A percentile compares a stretch with the other conserved stretches of the same genome.
Conservation (phyloP, 495 filamentous ascomycete genomes). For the Sabuloglossum arenarium region DNA sequence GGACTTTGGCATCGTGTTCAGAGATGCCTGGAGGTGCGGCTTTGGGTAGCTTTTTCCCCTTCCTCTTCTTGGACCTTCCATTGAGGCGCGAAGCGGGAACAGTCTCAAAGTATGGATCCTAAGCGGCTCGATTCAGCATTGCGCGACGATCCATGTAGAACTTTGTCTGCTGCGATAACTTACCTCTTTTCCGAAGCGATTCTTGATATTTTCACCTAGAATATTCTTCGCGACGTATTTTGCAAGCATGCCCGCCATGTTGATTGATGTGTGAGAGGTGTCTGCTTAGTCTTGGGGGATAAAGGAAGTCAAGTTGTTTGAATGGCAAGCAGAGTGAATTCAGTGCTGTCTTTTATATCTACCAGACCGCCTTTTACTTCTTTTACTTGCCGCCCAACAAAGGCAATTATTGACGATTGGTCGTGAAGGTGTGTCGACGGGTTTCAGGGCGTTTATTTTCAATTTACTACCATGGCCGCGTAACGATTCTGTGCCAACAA, state of each 20-base stretch:
- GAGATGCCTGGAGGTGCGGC: constrained; percentile 53
- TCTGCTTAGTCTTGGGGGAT: background rate
- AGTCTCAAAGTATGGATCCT: constrained; percentile 57
- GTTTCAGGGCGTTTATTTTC: background rate
- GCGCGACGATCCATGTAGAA: background rate
- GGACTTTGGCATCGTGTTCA: constrained; percentile 52
- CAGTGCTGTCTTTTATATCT: background rate
- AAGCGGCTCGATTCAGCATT: background rate
- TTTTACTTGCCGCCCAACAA: background rate
- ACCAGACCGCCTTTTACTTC: background rate
- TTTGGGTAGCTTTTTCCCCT: constrained; percentile 46
- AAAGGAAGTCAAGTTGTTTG: background rate
- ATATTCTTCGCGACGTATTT: constrained; percentile 36
- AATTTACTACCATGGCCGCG: background rate
- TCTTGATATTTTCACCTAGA: constrained; percentile 39
- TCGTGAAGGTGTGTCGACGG: background rate
- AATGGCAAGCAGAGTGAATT: background rate
- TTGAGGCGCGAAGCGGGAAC: constrained; percentile 47
- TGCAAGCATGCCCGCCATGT: background rate
- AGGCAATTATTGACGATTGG: background rate
- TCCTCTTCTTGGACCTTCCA: constrained; percentile 26
- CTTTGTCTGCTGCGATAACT: constrained; percentile 7
- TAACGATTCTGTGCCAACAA: too few species aligned
- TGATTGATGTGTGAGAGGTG: background rate
- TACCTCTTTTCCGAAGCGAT: constrained; percentile 49